Evolutionary conservation across 2,329 filamentous ascomycete species (phyloP).

Genomic region (Trichoderma asperellum): DNA sequence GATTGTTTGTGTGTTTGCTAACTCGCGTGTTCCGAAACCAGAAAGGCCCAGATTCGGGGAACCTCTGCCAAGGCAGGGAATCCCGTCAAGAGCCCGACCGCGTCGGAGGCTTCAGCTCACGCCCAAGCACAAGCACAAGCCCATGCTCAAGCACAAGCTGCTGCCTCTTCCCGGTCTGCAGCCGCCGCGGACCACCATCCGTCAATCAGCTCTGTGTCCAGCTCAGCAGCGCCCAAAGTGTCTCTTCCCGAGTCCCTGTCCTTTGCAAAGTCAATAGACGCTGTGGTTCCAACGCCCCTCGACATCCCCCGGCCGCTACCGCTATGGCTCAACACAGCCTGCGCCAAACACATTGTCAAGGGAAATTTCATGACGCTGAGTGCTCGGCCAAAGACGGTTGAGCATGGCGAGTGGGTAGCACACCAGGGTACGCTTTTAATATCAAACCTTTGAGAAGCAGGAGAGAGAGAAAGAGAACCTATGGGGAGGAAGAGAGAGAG

Average conservation of each 20-base stretch:
- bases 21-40: conserved; percentile 13
- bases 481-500: neutral
- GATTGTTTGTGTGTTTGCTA: conserved; percentile 9
- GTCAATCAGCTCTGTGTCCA: conserved; percentile 52
- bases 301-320: conserved; percentile 46
- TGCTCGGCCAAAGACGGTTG: conserved; percentile 89
- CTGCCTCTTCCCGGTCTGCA: conserved; percentile 48
- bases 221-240: conserved; percentile 60
- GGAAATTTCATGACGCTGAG: conserved; percentile 99
- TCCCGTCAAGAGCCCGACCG: conserved; percentile 23
- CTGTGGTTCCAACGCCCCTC: conserved; percentile 61
- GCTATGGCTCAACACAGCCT: conserved; percentile 73
- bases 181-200: conserved; percentile 32
- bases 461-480: neutral
- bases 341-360: conserved; percentile 88
- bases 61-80: conserved; percentile 28
- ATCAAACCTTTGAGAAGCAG: neutral
- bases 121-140: conserved; percentile 20
- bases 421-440: conserved; percentile 72
- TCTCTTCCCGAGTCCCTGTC: conserved; percentile 67
- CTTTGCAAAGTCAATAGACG: conserved; percentile 67
- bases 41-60: conserved; percentile 28
- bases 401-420: conserved; percentile 93
- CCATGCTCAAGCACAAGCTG: conserved; percentile 7
- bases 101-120: conserved; percentile 30